Conservation (phyloP, 257 asterid genomes). For the Ajuga chamaepitys region DNA sequence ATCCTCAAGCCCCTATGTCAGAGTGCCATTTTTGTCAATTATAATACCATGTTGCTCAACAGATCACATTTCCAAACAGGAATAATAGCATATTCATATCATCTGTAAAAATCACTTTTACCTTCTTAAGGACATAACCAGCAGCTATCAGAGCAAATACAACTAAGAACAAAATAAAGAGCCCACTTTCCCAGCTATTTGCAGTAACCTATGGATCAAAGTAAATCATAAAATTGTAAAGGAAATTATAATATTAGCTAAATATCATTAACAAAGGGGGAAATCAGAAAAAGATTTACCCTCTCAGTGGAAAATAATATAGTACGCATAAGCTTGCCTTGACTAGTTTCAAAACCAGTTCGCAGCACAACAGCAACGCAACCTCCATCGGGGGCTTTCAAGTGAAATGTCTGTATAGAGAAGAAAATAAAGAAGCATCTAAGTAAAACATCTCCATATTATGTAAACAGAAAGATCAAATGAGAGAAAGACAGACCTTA, state of each 20-base stretch:
- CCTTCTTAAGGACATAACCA: constrained; percentile 97
- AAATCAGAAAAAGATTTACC: constrained; percentile 37
- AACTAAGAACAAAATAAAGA: constrained; percentile 86
- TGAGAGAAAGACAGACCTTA: constrained; percentile 50
- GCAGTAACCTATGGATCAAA: constrained; percentile 75
- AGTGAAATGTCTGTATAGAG: constrained; percentile 58
- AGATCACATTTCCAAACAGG: not conserved
- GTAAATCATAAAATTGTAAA: constrained; percentile 4
- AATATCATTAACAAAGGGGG: constrained; percentile 11
- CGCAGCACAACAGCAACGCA: constrained; percentile 94
- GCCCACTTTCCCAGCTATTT: constrained; percentile 99
- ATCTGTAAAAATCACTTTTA: constrained; percentile 10
- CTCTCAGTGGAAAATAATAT: constrained; percentile 97
- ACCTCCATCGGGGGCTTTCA: constrained; percentile 98
- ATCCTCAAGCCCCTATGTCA: constrained; percentile 90
- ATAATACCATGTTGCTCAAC: not conserved
- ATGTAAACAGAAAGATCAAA: not conserved
- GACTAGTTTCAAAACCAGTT: constrained; percentile 98
- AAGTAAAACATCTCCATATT: not conserved
- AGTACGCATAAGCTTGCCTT: constrained; percentile 98
- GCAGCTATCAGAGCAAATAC: constrained; percentile 95
- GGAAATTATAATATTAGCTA: not conserved
- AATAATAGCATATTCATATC: not conserved
- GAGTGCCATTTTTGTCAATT: constrained; percentile 16
- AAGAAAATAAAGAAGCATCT: constrained; percentile 3